Evolutionary conservation across 352 stramenopile genomes (phyloP).

Genomic region (Phytopythium cucurbitacearum): DNA sequence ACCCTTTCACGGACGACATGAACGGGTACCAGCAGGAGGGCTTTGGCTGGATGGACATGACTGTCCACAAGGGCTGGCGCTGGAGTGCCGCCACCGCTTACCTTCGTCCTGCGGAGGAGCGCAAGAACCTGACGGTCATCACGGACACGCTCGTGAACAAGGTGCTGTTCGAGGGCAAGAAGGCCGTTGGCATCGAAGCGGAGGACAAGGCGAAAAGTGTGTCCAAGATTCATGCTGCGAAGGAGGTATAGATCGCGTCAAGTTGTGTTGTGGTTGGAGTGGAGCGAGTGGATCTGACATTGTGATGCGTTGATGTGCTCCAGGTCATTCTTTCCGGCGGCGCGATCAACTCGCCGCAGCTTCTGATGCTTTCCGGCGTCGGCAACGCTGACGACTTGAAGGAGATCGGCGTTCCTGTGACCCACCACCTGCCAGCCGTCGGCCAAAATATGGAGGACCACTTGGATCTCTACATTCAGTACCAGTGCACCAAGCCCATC

Average conservation of each 20-base stretch:
- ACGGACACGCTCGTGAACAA: constrained; percentile 85
- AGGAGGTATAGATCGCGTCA: constrained; percentile 37
- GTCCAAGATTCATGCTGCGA: constrained; percentile 51
- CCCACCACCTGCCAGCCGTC: constrained; percentile 75
- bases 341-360: constrained; percentile 86
- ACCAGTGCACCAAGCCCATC: constrained; percentile 85
- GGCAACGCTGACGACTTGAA: constrained; percentile 72
- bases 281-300: not conserved
- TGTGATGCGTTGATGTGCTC: not conserved
- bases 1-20: constrained; percentile 87
- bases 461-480: constrained; percentile 87
- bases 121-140: constrained; percentile 68
- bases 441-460: constrained; percentile 90
- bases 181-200: constrained; percentile 66
- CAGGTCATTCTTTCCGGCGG: constrained; percentile 82
- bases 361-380: constrained; percentile 87
- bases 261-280: not conserved
- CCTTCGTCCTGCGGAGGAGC: constrained; percentile 58
- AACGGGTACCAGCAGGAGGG: constrained; percentile 88
- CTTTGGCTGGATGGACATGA: constrained; percentile 91
- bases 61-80: constrained; percentile 71
- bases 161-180: constrained; percentile 79
- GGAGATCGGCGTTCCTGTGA: constrained; percentile 64
- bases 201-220: constrained; percentile 56
- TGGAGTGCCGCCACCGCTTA: constrained; percentile 81